Base-by-base conservation (phyloP, 2,329 filamentous ascomycete species). In the Aspergillus sp. region DNA sequence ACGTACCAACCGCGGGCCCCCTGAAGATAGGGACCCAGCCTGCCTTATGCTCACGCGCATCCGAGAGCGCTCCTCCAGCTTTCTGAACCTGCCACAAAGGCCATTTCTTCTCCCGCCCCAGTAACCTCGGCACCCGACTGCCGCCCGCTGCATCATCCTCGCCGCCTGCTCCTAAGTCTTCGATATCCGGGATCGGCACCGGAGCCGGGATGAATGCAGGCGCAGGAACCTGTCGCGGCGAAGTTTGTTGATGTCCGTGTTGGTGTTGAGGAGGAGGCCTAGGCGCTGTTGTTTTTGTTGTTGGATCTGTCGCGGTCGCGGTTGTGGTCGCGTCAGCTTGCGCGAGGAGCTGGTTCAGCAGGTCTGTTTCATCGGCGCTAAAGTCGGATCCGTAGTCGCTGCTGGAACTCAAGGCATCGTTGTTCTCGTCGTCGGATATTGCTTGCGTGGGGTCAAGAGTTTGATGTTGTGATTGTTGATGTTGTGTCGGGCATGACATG, bases 351-450 rank as follows among this genome's bases (percentile, higher is more conserved):
- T 79, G 74, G 65, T 79, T 77, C 55, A 87, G 66, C 35, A 83
- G 73, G 47, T 79, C 77, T 61, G 84, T 81, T 73, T 87, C 84
- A 62, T 84, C 82, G 3, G 78, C 71, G 7, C 83, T 81, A 63
- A 88, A 81, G 60, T 89, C 86, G 5, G 84, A 86, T 60, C 84
- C 86, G 79, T 88, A 88, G 63, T 87, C 84, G 70, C 82, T 86
- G 47, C 64, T 66, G 5, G 33, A 31, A 40, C 12, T 51, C 31
- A 44, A 21, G 35, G 17, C 47, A 44, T 55, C 37, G 25, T 39
- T 59, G 27, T 31, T 31, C 27, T 31, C 27, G 27, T 70, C 60
- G 27, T 64, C 56, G 33, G 55, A 27, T 27, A 17, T 14, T 35
- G 15, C 4, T 15, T 59, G 54, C 69, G 53, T 57, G 56, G 51